phyloP scores from a whole-genome alignment of 1,284 basidiomycete species.

The Rhodotorula mucilaginosa region DNA sequence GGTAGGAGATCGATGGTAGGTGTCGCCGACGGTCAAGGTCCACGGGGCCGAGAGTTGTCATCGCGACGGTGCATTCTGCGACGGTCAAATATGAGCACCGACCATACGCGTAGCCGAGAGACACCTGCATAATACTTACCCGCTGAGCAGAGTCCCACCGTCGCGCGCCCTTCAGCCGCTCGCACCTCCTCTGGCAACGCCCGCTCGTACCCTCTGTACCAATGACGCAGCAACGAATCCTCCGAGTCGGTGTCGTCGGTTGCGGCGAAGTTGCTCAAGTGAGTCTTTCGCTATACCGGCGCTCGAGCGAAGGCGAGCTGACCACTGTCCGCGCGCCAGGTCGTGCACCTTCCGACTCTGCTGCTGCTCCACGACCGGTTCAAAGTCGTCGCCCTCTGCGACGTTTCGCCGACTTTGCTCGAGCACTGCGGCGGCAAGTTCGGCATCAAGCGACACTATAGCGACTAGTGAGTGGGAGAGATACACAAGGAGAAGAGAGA shows the following conservation, averaged over 20 bases:
- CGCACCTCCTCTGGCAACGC: too few relatives aligned
- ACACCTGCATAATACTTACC: too few relatives aligned
- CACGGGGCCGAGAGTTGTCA: too few relatives aligned
- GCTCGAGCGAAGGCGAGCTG: not conserved
- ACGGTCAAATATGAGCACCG: too few relatives aligned
- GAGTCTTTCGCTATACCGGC: not conserved
- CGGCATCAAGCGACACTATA: conserved; percentile 42
- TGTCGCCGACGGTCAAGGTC: too few relatives aligned
- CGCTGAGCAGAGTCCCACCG: too few relatives aligned
- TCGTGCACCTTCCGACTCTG: conserved; percentile 45
- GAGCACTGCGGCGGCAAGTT: conserved; percentile 47
- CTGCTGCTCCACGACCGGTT: conserved; percentile 42
- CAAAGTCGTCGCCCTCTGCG: conserved; percentile 48
- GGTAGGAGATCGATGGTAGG: too few relatives aligned
- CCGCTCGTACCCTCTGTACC: too few relatives aligned
- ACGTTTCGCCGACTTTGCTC: conserved; percentile 45
- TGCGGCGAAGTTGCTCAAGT: conserved; percentile 47
- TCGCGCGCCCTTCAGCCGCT: too few relatives aligned
- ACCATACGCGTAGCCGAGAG: too few relatives aligned
- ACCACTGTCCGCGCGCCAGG: not conserved
- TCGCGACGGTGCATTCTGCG: too few relatives aligned
- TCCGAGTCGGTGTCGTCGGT: conserved; percentile 44
- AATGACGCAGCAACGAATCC: not conserved
- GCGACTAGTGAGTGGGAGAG: conserved; percentile 11
- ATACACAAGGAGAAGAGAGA: not conserved